A percentile compares a stretch with the other conserved stretches of the same genome.
phyloP scores from a whole-genome alignment of 2,329 filamentous ascomycete species.

The Hypoxylon sp. region DNA sequence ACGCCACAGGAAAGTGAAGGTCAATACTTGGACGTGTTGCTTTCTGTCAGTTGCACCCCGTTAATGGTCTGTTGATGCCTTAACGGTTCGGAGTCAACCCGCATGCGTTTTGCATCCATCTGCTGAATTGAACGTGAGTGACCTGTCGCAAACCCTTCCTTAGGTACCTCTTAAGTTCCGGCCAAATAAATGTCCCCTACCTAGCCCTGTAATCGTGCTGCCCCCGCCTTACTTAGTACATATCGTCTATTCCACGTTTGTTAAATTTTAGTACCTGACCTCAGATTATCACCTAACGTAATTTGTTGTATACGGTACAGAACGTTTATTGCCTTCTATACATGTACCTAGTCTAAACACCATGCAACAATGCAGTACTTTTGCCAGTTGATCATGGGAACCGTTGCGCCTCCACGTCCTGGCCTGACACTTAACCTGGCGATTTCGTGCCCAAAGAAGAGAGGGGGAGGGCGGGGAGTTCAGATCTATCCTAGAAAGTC shows the following conservation, averaged over 20 bases:
- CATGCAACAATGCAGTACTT: not conserved
- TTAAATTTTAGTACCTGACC: not conserved
- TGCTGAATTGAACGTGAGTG: not conserved
- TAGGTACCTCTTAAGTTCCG: no score
- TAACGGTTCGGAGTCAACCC: not conserved
- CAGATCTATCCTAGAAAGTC: slow-evolving; percentile 75
- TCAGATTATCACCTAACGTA: not conserved
- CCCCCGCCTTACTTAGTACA: not conserved
- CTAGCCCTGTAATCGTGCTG: not conserved
- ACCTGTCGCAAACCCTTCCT: not conserved
- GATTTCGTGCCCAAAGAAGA: not conserved
- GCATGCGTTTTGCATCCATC: no score
- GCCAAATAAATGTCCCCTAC: not conserved
- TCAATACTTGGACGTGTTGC: not conserved
- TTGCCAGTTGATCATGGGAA: not conserved
- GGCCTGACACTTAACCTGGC: not conserved
- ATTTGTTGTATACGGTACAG: not conserved
- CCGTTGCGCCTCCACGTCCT: slow-evolving; percentile 5
- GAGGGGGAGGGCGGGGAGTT: not conserved
- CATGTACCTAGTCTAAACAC: no score
- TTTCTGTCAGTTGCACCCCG: not conserved
- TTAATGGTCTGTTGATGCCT: not conserved
- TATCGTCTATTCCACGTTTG: no score
- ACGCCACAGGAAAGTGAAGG: not conserved
- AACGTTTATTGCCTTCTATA: no score